Conservation (phyloP, 164 flowering plant genomes). For the Chloranthus sessilifolius region DNA sequence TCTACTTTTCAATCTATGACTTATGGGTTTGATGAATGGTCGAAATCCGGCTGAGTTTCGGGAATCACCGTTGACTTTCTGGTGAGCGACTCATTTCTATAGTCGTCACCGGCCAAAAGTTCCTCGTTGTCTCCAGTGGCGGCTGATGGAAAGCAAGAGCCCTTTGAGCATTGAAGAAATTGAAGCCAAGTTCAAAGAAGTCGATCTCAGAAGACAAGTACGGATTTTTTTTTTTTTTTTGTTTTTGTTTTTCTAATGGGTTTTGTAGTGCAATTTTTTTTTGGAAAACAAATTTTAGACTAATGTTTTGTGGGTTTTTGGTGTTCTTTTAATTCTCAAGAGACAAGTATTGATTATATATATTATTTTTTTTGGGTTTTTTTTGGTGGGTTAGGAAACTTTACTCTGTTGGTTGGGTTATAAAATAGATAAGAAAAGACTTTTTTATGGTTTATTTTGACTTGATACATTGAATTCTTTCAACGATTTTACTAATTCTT, state of each 20-base stretch:
- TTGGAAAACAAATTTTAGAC: too few relatives aligned
- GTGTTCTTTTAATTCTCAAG: too few relatives aligned
- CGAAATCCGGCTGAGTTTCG: constrained; percentile 26
- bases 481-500: too few relatives aligned
- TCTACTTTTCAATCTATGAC: constrained; percentile 10
- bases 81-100: constrained; percentile 29
- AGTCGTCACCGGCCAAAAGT: constrained; percentile 43
- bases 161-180: constrained; percentile 62
- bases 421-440: too few relatives aligned
- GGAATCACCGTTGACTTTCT: constrained; percentile 48
- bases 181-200: constrained; percentile 80
- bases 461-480: too few relatives aligned
- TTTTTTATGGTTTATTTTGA: too few relatives aligned
- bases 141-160: constrained; percentile 45
- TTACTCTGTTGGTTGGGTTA: too few relatives aligned
- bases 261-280: too few relatives aligned
- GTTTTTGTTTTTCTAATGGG: too few relatives aligned
- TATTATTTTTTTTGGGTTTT: neutral
- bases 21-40: constrained; percentile 32
- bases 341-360: too few relatives aligned
- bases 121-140: constrained; percentile 50
- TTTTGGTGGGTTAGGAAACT: neutral
- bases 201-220: constrained; percentile 92
- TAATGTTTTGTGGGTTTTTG: too few relatives aligned
- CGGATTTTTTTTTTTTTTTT: too few relatives aligned